phyloP scores from a whole-genome alignment of 129 eudicot genomes.

The Chrysanthemum makinoi region DNA sequence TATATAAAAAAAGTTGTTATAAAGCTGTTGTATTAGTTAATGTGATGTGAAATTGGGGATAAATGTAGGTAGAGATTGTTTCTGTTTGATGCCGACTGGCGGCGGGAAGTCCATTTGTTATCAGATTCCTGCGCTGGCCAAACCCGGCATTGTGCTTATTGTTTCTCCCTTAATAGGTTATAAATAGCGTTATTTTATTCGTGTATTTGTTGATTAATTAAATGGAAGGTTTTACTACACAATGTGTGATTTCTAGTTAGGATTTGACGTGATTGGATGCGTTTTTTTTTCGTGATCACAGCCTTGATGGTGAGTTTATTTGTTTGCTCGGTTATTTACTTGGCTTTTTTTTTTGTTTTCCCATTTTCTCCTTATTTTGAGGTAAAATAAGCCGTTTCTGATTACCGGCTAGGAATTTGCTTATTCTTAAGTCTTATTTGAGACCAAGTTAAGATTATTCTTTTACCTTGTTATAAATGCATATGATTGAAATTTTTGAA shows the following conservation, averaged over 20 bases:
- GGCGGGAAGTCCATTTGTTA: slow-evolving; percentile 98
- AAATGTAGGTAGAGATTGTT: slow-evolving; percentile 82
- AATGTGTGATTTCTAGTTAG: slow-evolving; percentile 39
- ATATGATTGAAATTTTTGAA: too few relatives aligned
- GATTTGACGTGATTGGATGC: slow-evolving; percentile 32
- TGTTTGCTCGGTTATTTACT: background rate
- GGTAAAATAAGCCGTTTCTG: too few relatives aligned
- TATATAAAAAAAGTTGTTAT: background rate
- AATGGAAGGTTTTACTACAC: slow-evolving; percentile 43
- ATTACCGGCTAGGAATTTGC: too few relatives aligned
- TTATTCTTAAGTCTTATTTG: too few relatives aligned
- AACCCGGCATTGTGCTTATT: slow-evolving; percentile 89
- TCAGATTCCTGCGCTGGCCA: slow-evolving; percentile 89
- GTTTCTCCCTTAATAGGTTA: slow-evolving; percentile 97
- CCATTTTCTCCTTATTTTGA: too few relatives aligned
- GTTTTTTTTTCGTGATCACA: slow-evolving; percentile 38
- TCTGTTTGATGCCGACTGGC: slow-evolving; percentile 98
- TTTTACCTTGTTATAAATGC: too few relatives aligned
- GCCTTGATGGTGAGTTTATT: slow-evolving; percentile 81
- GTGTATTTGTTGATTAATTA: slow-evolving; percentile 12
- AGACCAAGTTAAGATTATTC: too few relatives aligned
- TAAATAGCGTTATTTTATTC: slow-evolving; percentile 8
- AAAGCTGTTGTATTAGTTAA: slow-evolving; percentile 2
- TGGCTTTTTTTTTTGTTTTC: background rate
- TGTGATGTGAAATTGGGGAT: slow-evolving; percentile 6